Evolutionary conservation across 2,329 filamentous ascomycete species (phyloP), one percentile per base, ranked within the genome.

Genomic region (Mariannaea elegans): DNA sequence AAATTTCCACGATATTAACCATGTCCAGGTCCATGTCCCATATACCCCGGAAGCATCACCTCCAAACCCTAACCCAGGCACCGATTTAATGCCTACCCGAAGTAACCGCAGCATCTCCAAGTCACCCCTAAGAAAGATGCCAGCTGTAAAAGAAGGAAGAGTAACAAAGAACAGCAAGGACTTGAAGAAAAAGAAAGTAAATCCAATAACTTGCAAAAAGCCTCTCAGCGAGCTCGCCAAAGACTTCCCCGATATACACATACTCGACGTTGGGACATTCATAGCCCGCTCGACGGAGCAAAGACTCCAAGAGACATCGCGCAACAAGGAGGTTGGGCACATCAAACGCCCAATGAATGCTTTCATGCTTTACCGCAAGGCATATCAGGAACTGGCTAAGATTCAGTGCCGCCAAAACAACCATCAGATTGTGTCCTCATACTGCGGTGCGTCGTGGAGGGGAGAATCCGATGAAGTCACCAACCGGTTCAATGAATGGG

Each of bases 321-420:
- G 87, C 41, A 84, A 86, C 68, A 85, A 87, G 57, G 92, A 89
- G 69, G 80, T 87, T 32, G 91, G 91, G 23, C 93, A 94, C 73
- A 85, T 98, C 67, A 93, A 94, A 70, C 85, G 95, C 27, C 94
- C 95, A 3, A 97, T 97, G 90, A 99, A 99, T 76, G 94, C 92
- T 1, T 99, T 98, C 80, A 97, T 99, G 90, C 82, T 99, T 49
- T 99, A 99, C 76, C 90, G 95, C 39, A 97, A 95, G 66, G 92
- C 93, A 7, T 97, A 92, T 73, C 92, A 96, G 61, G 91, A 95
- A 62, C 84, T 93, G 29, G 92, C 92, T 59, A 97, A 97, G 76
- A 82, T 86, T 50, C 92, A 89, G 82, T 92, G 91, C 68, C 81
- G 87, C 13, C 88, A 95, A 70, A 94, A 95, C 76, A 97, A 98